Evolutionary conservation across 2,329 filamentous ascomycete genomes (phyloP), one percentile per base, ranked within the genome.

Genomic region (Ceratocystis diversiconidia): DNA sequence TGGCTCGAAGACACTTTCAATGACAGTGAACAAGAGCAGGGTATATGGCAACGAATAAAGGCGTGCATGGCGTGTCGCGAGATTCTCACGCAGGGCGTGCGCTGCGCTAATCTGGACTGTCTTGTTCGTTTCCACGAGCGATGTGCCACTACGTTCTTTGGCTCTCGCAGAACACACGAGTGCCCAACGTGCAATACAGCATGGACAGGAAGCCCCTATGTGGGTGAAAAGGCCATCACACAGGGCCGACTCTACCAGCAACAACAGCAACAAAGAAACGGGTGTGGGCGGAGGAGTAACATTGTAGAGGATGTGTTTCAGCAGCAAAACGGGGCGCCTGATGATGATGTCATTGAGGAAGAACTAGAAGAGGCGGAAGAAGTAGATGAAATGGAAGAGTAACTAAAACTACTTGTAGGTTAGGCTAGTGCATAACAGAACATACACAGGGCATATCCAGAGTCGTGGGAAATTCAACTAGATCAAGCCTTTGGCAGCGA

Each of bases 1-100:
- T 97, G 92, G 86, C 80, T 99, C 61, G 77, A 90, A n/a, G 88
- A 89, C 64, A 90, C 87, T 32, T 99, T 96, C 75, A 97, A 99
- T 72, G 89, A 95, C 65, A 76, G 80, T 0, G 82, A 84, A 8
- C 78, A 79, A 1, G 84, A 83, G 8, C 76, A 78, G 1, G 75
- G 77, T n/a, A 84, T 84, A 43, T 85, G 82, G 79, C 82, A 90
- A 72, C 84, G 85, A 68, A 88, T 99, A 73, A 95, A 94, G 76
- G 84, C 86, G 69, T 99, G 94, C 73, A 83, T 88, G 72, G 91
- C 89, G 0, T 99, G 94, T 75, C 88, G 85, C 74, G 91, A 96
- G 69, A 87, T 97, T 68, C 84, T 97, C 50, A 99, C 92, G 0
- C 78, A 88, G 69, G 91, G 92, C 0, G 82, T 91, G 79, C 82